These are phyloP conservation scores for Rhododendron henanense DNA, from an alignment of 148 eudicot genomes.

Conservation along the genomic window DNA sequence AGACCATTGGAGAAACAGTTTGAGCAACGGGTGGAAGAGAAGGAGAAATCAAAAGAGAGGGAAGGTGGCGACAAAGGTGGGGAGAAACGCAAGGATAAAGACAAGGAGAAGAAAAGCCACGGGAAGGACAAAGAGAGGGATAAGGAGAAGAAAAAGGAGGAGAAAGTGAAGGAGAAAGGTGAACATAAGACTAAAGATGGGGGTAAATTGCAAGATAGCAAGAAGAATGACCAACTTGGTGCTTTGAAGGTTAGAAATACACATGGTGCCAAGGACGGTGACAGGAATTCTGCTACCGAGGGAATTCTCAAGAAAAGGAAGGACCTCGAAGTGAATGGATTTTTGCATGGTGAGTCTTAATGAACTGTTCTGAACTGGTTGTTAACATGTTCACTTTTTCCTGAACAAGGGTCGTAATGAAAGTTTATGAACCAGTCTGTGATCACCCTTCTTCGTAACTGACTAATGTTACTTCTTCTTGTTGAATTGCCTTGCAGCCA, in stretches of 20 bases:
- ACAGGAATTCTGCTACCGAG: slow-evolving; percentile 27
- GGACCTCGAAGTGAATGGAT: slow-evolving; percentile 53
- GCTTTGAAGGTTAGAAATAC: slow-evolving; percentile 19
- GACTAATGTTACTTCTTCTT: slow-evolving; percentile 35
- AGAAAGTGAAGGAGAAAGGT: slow-evolving; percentile 41
- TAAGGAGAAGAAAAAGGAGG: slow-evolving; percentile 43
- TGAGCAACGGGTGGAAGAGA: slow-evolving; percentile 34
- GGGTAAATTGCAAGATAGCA: slow-evolving; percentile 32
- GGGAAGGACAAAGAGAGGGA: slow-evolving; percentile 42
- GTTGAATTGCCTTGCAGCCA: slow-evolving; percentile 60
- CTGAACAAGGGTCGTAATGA: slow-evolving; percentile 20
- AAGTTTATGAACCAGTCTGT: background rate
- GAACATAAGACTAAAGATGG: slow-evolving; percentile 36
- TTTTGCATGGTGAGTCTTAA: slow-evolving; percentile 67
- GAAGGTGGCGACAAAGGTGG: slow-evolving; percentile 31
- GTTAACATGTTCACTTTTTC: slow-evolving; percentile 1
- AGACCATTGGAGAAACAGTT: slow-evolving; percentile 35
- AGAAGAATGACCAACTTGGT: slow-evolving; percentile 29
- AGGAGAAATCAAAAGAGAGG: slow-evolving; percentile 43
- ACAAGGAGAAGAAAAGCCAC: slow-evolving; percentile 35
- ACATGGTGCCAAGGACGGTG: slow-evolving; percentile 24
- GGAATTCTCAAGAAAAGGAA: slow-evolving; percentile 58
- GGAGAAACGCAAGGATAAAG: slow-evolving; percentile 37
- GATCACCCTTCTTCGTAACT: slow-evolving; percentile 22
- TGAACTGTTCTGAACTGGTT: background rate